These are phyloP conservation scores for Eucalyptus cloeziana DNA, from an alignment of 345 rosid genomes.

Conservation along the genomic window DNA sequence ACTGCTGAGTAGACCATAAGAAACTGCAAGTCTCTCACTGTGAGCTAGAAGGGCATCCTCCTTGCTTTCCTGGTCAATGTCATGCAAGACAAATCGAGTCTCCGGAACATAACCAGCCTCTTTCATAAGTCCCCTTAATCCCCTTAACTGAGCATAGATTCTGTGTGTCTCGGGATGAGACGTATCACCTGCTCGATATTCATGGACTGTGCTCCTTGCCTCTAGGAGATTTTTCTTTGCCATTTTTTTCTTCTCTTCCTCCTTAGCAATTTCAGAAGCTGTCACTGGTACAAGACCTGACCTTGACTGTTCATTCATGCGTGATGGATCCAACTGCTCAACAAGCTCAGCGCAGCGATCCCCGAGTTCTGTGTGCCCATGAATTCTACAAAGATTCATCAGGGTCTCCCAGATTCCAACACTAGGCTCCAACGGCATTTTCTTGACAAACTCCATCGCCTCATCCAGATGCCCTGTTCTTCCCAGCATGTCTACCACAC, in stretches of 20 bases:
- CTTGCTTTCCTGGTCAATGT: conserved; percentile 76
- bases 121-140: conserved; percentile 59
- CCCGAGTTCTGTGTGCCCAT: conserved; percentile 71
- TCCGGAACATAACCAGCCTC: conserved; percentile 64
- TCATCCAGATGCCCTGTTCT: conserved; percentile 60
- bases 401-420: conserved; percentile 64
- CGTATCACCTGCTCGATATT: conserved; percentile 72
- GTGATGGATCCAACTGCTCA: conserved; percentile 45
- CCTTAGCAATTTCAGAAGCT: conserved; percentile 31
- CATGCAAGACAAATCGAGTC: conserved; percentile 56
- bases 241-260: conserved; percentile 28
- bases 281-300: conserved; percentile 53
- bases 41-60: conserved; percentile 81
- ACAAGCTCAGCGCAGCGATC: conserved; percentile 64
- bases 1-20: conserved; percentile 47
- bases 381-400: conserved; percentile 66
- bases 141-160: conserved; percentile 34
- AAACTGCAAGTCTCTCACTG: conserved; percentile 82
- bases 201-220: conserved; percentile 26
- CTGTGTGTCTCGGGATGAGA: conserved; percentile 64
- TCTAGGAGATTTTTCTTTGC: conserved; percentile 25
- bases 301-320: conserved; percentile 40
- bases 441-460: conserved; percentile 59
- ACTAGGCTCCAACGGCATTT: conserved; percentile 51
- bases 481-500: conserved; percentile 63